Base-by-base conservation (phyloP, 305 asterid species). In the Euphrasia arctica region DNA sequence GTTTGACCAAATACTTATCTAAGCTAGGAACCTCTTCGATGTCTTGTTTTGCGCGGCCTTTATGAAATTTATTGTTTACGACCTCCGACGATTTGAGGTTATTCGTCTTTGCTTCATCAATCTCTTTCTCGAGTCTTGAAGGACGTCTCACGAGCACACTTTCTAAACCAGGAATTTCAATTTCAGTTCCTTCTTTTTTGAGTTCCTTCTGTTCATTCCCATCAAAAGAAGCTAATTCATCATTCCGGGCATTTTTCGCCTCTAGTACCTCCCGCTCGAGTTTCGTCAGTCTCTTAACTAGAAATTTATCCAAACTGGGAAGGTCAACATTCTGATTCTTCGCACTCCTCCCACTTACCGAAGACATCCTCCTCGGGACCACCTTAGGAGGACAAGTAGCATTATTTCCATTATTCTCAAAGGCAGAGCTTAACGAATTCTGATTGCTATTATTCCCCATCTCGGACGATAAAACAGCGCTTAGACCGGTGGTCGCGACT, bases 401-500 rank as follows among this genome's bases (percentile, higher is more conserved):
- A 47, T 72, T 60, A 7, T 22, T 25, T 9, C 28, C 58, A 25
- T 8, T 12, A 50, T 50, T 50, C 55, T 50, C 28, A 50, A 14
- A 3, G 27, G 55, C 22, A 49, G 54, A 49, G 54, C 15, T 49
- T 49, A 49, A 49, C 4, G 54, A 49, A 49, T 11, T 7, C 27
- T 22, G 15, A n/a, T 49, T 49, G 27, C 54, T 49, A 62, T 63
- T 70, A 62, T 67, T 70, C 66, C 67, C 81, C 4, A 58, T 80
- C 78, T 82, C 86, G 58, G 92, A 75, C 66, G 92, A 75, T 65
- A 91, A 70, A 66, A 86, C 95, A 68, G 95, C 98, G 75, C 75
- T 85, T 58, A 92, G 81, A 64, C 98, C 96, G 74, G 90, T 81
- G 6, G 98, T 87, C 9, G 97, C 97, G 27, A 92, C 97, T 68